Base-by-base conservation (phyloP, 176 grass and related monocot genomes). In the Oryza nivara region DNA sequence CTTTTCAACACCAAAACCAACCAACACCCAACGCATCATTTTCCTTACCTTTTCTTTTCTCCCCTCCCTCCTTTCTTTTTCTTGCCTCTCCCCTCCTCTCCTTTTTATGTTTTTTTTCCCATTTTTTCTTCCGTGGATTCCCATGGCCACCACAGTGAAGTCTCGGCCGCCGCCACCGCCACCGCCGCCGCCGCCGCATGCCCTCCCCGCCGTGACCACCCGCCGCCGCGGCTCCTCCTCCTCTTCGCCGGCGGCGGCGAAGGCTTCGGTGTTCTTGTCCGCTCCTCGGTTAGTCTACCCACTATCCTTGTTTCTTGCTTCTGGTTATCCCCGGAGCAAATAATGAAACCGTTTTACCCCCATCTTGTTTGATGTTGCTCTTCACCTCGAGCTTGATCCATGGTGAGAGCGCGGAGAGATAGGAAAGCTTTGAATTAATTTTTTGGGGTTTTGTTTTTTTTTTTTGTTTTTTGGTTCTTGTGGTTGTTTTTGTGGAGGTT, bases 71-170 rank as follows among this genome's bases (percentile, higher is more conserved):
- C 49, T 19, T 58, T n/a, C 17, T 58, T 67, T 48, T 67, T 48
- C 80, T 15, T 36, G 66, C 35, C 34, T 65, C 68, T 16, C 76
- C 45, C 15, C 22, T 16, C 68, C 73, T n/a, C 87, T 84, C 86
- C 80, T 75, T 74, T 65, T 45, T 22, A 22, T 79, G 72, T 77
- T 65, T 5, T 23, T 35, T 46, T 68, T 67, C 79, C 35, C 19
- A 49, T 35, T 74, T 79, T 73, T 47, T 30, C 28, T 35, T 69
- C 48, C 38, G 84, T 85, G 90, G 85, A 94, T 94, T 94, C 92
- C 90, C 72, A 92, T 88, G 85, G 85, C 71, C 60, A 36, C 84
- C 71, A 23, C 81, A 68, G 67, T 89, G 77, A 79, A 91, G 86
- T 79, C 85, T 90, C 52, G 51, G 38, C 76, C 69, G 44, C 26